Evolutionary conservation across 1,284 basidiomycete genomes (phyloP), one percentile per base, ranked within the genome.

Genomic region (Mycosarcoma mackinlayi): DNA sequence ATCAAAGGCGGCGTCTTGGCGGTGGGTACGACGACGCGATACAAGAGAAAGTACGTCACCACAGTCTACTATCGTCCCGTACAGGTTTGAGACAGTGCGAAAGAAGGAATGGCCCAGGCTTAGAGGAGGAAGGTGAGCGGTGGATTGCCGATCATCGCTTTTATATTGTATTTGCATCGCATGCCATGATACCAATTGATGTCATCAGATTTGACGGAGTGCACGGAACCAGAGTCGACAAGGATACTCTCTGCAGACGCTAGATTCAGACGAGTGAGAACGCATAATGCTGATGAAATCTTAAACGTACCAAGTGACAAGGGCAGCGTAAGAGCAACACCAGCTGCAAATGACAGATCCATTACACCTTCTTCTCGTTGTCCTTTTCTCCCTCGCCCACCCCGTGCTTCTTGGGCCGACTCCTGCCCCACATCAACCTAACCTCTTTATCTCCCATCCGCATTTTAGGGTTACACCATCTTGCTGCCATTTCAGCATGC

Each of bases 1-100:
- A 98, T 98, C 78, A 88, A 90, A 83, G 93, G 94, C 81, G 94
- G 94, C 4, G 93, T 95, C 41, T 85, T 98, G 40, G 94, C 94
- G 33, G 93, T 98, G 1, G 94, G 91, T 14, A 93, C 90, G 51
- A 97, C 95, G 52, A 94, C 91, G 40, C 86, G 95, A 79, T 98
- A 98, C 86, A 87, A 90, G 84, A 89, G 92, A 85, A 98, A 98
- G 87, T 89, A 88, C 79, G 88, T 89, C 73, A 88, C 88, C 38
- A 89, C 88, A 28, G 86, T 89, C 68, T 88, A 88, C 74, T 88
- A 89, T 84, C 88, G 88, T 78, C 88, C 88, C 8, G 87, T 83
- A 70, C 42, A 92, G 90, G 84, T 1, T 84, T 83, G 10, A 60
- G 24, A 21, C 11, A 6, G 2, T 4, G 7, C 6, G 9, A 18